phyloP scores from a whole-genome alignment of 2,329 filamentous ascomycete species.

The Microcera coccophila region DNA sequence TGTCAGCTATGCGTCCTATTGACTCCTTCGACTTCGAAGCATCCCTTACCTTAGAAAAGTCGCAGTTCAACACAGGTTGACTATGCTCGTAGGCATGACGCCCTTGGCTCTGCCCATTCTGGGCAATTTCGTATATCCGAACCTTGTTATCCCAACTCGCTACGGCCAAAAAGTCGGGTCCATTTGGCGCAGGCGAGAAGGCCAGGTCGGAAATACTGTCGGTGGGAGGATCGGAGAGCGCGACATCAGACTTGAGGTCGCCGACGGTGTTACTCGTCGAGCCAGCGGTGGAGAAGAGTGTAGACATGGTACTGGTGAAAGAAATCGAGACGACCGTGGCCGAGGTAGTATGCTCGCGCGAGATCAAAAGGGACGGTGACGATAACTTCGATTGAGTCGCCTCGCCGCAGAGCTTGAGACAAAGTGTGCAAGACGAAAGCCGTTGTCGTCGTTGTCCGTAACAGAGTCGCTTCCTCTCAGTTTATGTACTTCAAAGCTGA shows the following conservation, averaged over 20 bases:
- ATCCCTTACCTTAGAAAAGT: constrained; percentile 84
- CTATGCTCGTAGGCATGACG: constrained; percentile 85
- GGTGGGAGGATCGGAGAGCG: constrained; percentile 71
- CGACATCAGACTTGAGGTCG: constrained; percentile 85
- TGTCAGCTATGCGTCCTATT: constrained; percentile 6
- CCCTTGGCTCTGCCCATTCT: constrained; percentile 72
- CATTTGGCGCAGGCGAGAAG: constrained; percentile 64
- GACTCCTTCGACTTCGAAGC: constrained; percentile 1
- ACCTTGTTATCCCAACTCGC: constrained; percentile 98
- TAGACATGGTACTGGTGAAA: constrained; percentile 52
- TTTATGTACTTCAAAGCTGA: constrained; percentile 4
- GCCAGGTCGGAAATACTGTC: constrained; percentile 85
- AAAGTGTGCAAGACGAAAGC: background rate
- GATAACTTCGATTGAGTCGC: background rate
- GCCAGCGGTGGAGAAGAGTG: constrained; percentile 51
- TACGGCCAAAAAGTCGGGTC: constrained; percentile 75
- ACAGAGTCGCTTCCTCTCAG: background rate
- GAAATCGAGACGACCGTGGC: background rate
- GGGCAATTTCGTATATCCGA: constrained; percentile 87
- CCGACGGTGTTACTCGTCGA: constrained; percentile 70
- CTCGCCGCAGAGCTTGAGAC: background rate
- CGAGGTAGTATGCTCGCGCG: background rate
- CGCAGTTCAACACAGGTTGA: constrained; percentile 75
- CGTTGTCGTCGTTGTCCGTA: background rate
- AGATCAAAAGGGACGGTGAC: background rate